phyloP scores from a whole-genome alignment of 2,329 filamentous ascomycete species.

The Diplocarpon rosae region DNA sequence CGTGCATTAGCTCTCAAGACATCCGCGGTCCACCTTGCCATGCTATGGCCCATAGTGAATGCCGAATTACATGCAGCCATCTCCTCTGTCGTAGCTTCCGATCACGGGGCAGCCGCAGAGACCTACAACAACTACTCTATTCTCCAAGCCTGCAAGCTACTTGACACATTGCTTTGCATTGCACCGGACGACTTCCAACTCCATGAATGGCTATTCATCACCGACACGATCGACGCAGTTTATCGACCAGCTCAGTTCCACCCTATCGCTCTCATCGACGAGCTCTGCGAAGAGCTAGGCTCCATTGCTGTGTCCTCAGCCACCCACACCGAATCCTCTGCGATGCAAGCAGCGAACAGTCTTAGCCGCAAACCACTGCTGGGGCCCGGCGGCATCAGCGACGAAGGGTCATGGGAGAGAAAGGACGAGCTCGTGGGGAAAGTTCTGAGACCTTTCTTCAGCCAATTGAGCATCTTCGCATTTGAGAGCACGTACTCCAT shows the following conservation, averaged over 20 bases:
- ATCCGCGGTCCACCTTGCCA: conserved; percentile 67
- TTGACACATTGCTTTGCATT: conserved; percentile 77
- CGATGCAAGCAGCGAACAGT: conserved; percentile 17
- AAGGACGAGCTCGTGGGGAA: conserved; percentile 62
- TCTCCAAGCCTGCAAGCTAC: conserved; percentile 84
- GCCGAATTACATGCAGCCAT: conserved; percentile 73
- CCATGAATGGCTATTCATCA: conserved; percentile 96
- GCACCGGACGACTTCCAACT: conserved; percentile 94
- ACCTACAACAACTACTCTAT: conserved; percentile 68
- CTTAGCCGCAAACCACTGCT: conserved; percentile 31
- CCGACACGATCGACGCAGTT: conserved; percentile 91
- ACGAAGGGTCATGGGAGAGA: conserved; percentile 46
- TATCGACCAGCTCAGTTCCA: conserved; percentile 64
- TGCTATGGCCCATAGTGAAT: conserved; percentile 85
- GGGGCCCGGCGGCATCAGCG: conserved; percentile 35
- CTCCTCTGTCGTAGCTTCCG: conserved; percentile 58
- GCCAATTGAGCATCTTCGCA: conserved; percentile 80
- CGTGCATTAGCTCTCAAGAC: conserved; percentile 72
- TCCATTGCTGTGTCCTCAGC: conserved; percentile 18
- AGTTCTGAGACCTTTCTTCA: conserved; percentile 79
- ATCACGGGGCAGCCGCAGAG: conserved; percentile 52
- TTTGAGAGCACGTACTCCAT: conserved; percentile 92
- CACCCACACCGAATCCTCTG: conserved; percentile 15
- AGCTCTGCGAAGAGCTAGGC: conserved; percentile 65
- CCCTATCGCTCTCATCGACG: conserved; percentile 69